phyloP scores from a whole-genome alignment of 371 early-diverging fungal species.

The Rozella allomycis region DNA sequence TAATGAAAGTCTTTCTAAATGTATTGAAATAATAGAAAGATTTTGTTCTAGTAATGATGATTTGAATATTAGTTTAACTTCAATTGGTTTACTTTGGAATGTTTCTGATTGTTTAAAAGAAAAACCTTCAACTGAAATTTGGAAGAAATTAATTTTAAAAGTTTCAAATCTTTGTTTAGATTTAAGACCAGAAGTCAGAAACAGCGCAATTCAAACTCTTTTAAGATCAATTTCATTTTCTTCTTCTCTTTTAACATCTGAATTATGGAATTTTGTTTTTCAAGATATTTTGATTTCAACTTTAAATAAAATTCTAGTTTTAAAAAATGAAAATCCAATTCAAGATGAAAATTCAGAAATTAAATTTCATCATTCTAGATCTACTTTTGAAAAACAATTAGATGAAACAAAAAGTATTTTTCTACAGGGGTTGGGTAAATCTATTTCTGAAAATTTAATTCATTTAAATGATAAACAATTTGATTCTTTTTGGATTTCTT shows the following conservation, averaged over 20 bases:
- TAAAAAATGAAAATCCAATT: no score
- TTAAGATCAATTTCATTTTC: slow-evolving; percentile 77
- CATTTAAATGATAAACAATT: no score
- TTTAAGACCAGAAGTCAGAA: slow-evolving; percentile 70
- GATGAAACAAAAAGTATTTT: no score
- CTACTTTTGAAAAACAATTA: no score
- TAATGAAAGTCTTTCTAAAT: slow-evolving; percentile 47
- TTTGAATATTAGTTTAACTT: slow-evolving; percentile 78
- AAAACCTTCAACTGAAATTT: slow-evolving; percentile 44
- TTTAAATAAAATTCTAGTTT: no score
- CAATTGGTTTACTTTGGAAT: slow-evolving; percentile 78
- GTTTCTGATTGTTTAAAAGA: slow-evolving; percentile 56
- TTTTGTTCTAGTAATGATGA: slow-evolving; percentile 73
- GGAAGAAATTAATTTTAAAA: slow-evolving; percentile 62
- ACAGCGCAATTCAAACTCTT: slow-evolving; percentile 78
- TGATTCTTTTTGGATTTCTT: no score
- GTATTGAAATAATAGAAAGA: slow-evolving; percentile 53
- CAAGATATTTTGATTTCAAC: no score
- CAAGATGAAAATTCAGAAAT: no score
- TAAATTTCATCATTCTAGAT: no score
- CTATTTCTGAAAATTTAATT: no score
- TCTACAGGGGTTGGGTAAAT: no score
- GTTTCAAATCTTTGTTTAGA: slow-evolving; percentile 67
- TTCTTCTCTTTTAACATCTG: slow-evolving; percentile 36
- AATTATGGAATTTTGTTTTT: no score